These are phyloP conservation scores for Colletotrichum sp. DNA, from an alignment of 2,329 filamentous ascomycete genomes.

Conservation along the genomic window DNA sequence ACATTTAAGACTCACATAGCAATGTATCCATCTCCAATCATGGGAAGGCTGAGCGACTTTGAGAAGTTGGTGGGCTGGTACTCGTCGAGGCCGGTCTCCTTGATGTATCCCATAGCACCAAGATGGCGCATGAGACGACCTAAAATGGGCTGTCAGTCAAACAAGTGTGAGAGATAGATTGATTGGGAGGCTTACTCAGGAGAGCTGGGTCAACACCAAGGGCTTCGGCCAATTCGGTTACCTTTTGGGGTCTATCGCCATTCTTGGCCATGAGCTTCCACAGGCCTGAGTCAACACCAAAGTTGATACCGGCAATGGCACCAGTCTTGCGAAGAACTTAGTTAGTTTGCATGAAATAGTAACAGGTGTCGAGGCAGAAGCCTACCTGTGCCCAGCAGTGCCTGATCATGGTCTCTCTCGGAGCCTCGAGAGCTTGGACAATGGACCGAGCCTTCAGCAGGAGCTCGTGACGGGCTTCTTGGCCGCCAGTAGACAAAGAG, in stretches of 20 bases:
- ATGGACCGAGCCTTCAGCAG: conserved; percentile 36
- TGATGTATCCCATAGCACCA: conserved; percentile 42
- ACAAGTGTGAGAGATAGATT: fast-evolving
- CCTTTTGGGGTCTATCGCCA: conserved; percentile 30
- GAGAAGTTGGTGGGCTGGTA: conserved; percentile 44
- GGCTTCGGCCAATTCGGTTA: conserved; percentile 32
- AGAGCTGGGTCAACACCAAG: conserved; percentile 28
- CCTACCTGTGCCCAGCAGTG: conserved; percentile 49
- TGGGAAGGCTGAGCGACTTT: conserved; percentile 35
- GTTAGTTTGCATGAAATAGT: not conserved
- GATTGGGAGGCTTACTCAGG: not conserved
- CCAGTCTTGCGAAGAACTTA: conserved; percentile 22
- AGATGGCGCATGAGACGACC: conserved; percentile 41
- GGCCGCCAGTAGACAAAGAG: not conserved
- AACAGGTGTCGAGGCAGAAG: not conserved
- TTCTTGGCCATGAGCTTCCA: conserved; percentile 37
- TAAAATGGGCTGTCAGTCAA: not conserved
- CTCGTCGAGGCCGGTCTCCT: conserved; percentile 36
- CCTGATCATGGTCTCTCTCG: conserved; percentile 52
- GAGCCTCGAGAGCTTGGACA: conserved; percentile 44
- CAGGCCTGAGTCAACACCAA: conserved; percentile 39
- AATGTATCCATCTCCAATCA: conserved; percentile 39
- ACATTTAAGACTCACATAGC: conserved; percentile 26
- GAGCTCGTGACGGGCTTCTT: conserved; percentile 31
- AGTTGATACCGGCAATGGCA: conserved; percentile 28